Conservation (phyloP, 1,284 basidiomycete species). For the Austroboletus novae-zelandiae region DNA sequence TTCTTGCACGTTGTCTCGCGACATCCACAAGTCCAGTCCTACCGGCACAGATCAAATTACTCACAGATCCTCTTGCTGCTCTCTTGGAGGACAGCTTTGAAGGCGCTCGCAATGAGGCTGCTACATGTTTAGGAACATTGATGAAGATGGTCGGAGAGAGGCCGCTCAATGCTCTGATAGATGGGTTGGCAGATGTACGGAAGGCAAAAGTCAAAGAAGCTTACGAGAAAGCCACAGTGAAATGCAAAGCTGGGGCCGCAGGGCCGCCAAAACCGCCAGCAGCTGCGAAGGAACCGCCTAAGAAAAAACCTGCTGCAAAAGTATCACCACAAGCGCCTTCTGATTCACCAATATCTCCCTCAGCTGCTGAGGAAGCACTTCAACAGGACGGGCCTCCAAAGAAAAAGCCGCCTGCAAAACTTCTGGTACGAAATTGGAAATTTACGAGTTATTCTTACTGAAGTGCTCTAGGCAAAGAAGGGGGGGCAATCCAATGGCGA, state of each 20-base stretch:
- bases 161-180: slow-evolving; percentile 85
- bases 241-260: slow-evolving; percentile 69
- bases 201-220: slow-evolving; percentile 95
- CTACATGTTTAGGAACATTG: slow-evolving; percentile 83
- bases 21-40: slow-evolving; percentile 68
- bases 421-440: slow-evolving; percentile 37
- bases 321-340: slow-evolving; percentile 29
- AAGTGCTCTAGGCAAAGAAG: slow-evolving; percentile 48
- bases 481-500: slow-evolving; percentile 38
- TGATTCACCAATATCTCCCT: slow-evolving; percentile 4
- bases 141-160: slow-evolving; percentile 99
- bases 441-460: slow-evolving; percentile 2
- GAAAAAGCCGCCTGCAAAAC: slow-evolving; percentile 55
- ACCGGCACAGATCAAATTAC: slow-evolving; percentile 77
- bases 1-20: slow-evolving; percentile 79
- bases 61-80: slow-evolving; percentile 76
- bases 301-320: slow-evolving; percentile 43
- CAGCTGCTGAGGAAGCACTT: slow-evolving; percentile 21
- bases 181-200: slow-evolving; percentile 84
- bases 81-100: slow-evolving; percentile 89
- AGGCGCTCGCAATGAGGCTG: slow-evolving; percentile 89
- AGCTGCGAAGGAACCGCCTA: slow-evolving; percentile 40
- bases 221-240: slow-evolving; percentile 84
- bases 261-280: slow-evolving; percentile 42
- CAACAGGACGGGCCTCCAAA: slow-evolving; percentile 39